Base-by-base conservation (phyloP, 495 filamentous ascomycete genomes). In the Rusavskia elegans region DNA sequence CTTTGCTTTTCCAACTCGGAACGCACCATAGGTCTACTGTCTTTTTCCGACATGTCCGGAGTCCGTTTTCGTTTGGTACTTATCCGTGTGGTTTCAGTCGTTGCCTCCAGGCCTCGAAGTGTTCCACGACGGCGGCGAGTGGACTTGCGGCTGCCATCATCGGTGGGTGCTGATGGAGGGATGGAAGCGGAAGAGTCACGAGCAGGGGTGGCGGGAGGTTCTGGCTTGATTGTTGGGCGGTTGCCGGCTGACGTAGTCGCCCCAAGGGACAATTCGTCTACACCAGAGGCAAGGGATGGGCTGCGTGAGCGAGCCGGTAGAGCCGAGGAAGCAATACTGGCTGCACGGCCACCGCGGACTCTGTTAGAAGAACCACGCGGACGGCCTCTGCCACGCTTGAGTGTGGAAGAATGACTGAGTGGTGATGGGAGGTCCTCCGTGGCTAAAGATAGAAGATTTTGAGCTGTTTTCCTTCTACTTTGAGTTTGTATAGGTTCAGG, bases 171-270 rank as follows among this genome's bases (percentile, higher is more conserved):
- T 37, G 57, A 50, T 7, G 59, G 52, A 39, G 52, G 29, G 32
- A 59, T 56, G 19, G 66, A 63, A 19, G 60, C 62, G 7, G 64
- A 64, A 6, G 66, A 57, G 25, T 68, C 56, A 23, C 66, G 60
- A 36, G 67, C 64, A 13, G 84, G 81, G 1, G 80, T 83, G 19
- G 66, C 72, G 5, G 71, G 66, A 35, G 75, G 78, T 63, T 92
- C 85, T 45, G 76, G 71, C 66, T 89, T 89, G 54, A 89, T 73
- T 39, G 65, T 71, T 5, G 44, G 6, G 23, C 23, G 44, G 49
- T 71, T 63, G 5, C 65, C 66, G 3, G 63, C 54, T 38, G 59
- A 59, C 27, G 73, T 63, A 7, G 69, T 67, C 14, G 56, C 58
- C 42, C 79, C 80, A 30, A 68, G 56, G n/a, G 67, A 67, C 1